A percentile compares a stretch with the other conserved stretches of the same genome.
phyloP scores from a whole-genome alignment of 495 filamentous ascomycete species.

The Astrothelium macrocarpum region DNA sequence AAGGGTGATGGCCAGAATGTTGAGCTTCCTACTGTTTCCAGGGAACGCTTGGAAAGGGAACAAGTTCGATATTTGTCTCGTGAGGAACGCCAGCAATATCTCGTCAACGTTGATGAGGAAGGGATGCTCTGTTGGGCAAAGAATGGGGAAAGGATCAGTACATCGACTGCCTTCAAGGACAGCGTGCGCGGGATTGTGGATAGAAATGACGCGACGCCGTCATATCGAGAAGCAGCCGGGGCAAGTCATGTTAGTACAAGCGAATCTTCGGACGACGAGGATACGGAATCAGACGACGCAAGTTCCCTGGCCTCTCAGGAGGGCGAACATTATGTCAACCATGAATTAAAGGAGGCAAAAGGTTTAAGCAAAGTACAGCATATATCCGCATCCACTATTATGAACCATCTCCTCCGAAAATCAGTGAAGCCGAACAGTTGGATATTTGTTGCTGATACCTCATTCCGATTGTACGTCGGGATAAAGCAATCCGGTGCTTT shows the following conservation, averaged over 20 bases:
- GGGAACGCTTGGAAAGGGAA: constrained; percentile 30
- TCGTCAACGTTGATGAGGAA: constrained; percentile 32
- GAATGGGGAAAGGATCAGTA: constrained; percentile 66
- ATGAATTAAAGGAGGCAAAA: constrained; percentile 45
- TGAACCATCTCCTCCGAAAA: constrained; percentile 62
- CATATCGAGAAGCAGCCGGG: constrained; percentile 28
- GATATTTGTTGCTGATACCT: constrained; percentile 87
- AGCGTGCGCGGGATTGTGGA: constrained; percentile 68
- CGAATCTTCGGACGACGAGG: constrained; percentile 18
- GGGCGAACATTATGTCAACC: constrained; percentile 43
- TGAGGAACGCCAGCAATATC: constrained; percentile 32
- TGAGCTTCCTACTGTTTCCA: constrained; percentile 32
- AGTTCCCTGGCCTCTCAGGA: constrained; percentile 22
- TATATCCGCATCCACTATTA: constrained; percentile 56
- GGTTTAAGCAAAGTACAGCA: constrained; percentile 55
- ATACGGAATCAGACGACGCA: constrained; percentile 18
- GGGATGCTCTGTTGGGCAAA: constrained; percentile 38
- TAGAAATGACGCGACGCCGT: constrained; percentile 49
- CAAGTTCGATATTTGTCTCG: constrained; percentile 34
- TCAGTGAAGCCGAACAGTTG: constrained; percentile 69
- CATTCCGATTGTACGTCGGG: constrained; percentile 77
- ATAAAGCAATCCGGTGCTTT: constrained; percentile 86
- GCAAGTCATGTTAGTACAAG: neutral
- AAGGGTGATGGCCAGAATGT: constrained; percentile 43
- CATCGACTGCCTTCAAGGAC: constrained; percentile 64